Percentiles rank a stretch among this genome's conserved stretches.
These are phyloP conservation scores for Paraphoma chrysanthemicola DNA, from an alignment of 2,329 filamentous ascomycete species.

Conservation along the genomic window DNA sequence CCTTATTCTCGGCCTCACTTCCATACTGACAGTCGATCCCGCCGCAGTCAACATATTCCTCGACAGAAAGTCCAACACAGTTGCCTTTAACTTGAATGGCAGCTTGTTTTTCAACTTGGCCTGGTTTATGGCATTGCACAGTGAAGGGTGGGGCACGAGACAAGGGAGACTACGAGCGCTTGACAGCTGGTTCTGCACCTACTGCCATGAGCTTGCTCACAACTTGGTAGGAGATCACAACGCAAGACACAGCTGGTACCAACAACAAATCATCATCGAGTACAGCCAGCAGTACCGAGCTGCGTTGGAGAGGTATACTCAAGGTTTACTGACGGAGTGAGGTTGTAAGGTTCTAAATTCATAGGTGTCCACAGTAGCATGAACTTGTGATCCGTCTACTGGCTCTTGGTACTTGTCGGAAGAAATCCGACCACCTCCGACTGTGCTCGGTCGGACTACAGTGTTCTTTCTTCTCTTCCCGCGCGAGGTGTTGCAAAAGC, in stretches of 20 bases:
- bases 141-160: slow-evolving; percentile 24
- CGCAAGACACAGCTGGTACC: slow-evolving; percentile 47
- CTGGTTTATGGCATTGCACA: slow-evolving; percentile 83
- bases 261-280: slow-evolving; percentile 48
- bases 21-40: slow-evolving; percentile 70
- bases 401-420: too few relatives aligned
- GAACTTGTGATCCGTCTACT: too few relatives aligned
- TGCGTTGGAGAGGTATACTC: slow-evolving; percentile 32
- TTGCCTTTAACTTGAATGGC: slow-evolving; percentile 89
- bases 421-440: too few relatives aligned
- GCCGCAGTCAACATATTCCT: slow-evolving; percentile 85
- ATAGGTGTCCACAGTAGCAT: too few relatives aligned
- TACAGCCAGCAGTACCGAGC: slow-evolving; percentile 41
- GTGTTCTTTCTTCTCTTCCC: too few relatives aligned
- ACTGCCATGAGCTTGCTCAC: slow-evolving; percentile 95
- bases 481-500: too few relatives aligned
- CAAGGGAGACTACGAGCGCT: slow-evolving; percentile 53
- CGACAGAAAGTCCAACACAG: slow-evolving; percentile 78
- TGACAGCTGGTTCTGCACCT: slow-evolving; percentile 92
- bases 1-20: slow-evolving; percentile 41
- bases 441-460: too few relatives aligned
- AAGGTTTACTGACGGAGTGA: slow-evolving; percentile 19
- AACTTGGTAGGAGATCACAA: slow-evolving; percentile 81
- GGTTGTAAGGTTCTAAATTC: not conserved
- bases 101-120: slow-evolving; percentile 93